Evolutionary conservation across 345 rosid genomes (phyloP).

Genomic region (Carallia brachiata): DNA sequence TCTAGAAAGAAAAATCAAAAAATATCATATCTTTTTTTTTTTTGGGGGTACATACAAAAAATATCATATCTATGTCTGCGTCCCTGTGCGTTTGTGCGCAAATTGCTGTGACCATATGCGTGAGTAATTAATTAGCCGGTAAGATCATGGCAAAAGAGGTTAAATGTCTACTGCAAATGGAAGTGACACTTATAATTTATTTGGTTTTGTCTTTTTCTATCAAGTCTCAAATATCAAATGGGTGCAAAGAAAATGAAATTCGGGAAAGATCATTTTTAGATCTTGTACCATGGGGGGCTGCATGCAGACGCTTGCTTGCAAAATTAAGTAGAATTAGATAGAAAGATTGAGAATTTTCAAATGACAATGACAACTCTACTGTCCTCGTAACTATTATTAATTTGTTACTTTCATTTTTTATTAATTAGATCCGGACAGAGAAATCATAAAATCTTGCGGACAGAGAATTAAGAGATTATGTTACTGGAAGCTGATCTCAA

Average conservation of each 20-base stretch:
- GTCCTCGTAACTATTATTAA: not conserved
- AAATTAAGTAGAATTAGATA: not conserved
- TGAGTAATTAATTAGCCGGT: not conserved
- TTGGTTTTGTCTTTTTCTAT: slow-evolving; percentile 21
- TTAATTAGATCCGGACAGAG: not conserved
- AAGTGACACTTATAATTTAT: slow-evolving; percentile 6
- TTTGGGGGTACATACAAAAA: too few species aligned
- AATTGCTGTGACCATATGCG: too few species aligned
- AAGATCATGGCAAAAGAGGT: not conserved
- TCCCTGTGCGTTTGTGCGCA: too few species aligned
- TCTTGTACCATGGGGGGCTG: slow-evolving; percentile 18
- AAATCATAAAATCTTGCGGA: not conserved
- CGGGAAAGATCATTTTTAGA: slow-evolving; percentile 27
- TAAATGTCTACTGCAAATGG: not conserved
- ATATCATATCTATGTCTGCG: too few species aligned
- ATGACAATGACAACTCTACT: slow-evolving; percentile 27
- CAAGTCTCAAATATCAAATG: not conserved
- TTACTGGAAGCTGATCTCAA: slow-evolving; percentile 22
- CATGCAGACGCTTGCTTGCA: not conserved
- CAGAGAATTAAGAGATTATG: slow-evolving; percentile 3
- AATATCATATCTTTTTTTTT: too few species aligned
- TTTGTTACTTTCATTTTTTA: too few species aligned
- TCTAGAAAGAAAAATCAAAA: too few species aligned
- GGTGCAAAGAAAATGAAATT: slow-evolving; percentile 17
- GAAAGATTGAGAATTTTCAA: slow-evolving; percentile 30